Evolutionary conservation across 805 yeast genomes (phyloP).

Genomic region (Saccharomycopsis amapae): DNA sequence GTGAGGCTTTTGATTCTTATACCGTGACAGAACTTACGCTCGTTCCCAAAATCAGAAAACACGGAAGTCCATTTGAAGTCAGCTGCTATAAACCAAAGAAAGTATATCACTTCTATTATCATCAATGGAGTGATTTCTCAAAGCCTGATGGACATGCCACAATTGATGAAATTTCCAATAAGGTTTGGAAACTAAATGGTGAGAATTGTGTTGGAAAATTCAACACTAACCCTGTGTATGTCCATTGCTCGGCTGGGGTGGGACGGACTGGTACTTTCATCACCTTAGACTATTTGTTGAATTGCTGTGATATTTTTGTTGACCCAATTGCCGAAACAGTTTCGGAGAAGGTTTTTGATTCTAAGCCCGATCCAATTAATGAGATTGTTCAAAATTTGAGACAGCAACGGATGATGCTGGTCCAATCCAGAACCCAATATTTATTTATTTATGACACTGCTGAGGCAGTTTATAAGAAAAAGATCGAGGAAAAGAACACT

Average conservation of each 20-base stretch:
- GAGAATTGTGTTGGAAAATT: slow-evolving; percentile 7
- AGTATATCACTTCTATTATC: slow-evolving; percentile 61
- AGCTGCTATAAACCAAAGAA: slow-evolving; percentile 22
- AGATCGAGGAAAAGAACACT: no score
- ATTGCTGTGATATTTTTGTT: slow-evolving; percentile 17
- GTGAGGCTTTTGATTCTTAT: slow-evolving; percentile 1
- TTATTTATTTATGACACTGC: slow-evolving; percentile 38
- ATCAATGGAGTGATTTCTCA: slow-evolving; percentile 81
- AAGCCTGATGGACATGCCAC: slow-evolving; percentile 44
- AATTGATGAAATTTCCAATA: slow-evolving; percentile 37
- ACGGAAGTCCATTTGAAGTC: neutral
- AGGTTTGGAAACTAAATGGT: slow-evolving; percentile 12
- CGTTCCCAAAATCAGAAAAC: slow-evolving; percentile 5
- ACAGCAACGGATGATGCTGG: slow-evolving; percentile 42
- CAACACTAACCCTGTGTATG: slow-evolving; percentile 43
- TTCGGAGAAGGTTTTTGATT: neutral
- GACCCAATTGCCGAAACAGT: slow-evolving; percentile 21
- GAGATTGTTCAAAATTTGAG: slow-evolving; percentile 35
- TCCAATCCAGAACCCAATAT: slow-evolving; percentile 42
- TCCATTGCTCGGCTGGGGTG: slow-evolving; percentile 96
- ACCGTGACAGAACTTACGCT: slow-evolving; percentile 8
- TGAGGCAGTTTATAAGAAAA: no score
- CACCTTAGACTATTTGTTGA: slow-evolving; percentile 47
- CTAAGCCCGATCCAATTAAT: slow-evolving; percentile 31
- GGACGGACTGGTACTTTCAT: slow-evolving; percentile 92